phyloP scores from a whole-genome alignment of 495 filamentous ascomycete species.

The Trichoderma orchidacearum region DNA sequence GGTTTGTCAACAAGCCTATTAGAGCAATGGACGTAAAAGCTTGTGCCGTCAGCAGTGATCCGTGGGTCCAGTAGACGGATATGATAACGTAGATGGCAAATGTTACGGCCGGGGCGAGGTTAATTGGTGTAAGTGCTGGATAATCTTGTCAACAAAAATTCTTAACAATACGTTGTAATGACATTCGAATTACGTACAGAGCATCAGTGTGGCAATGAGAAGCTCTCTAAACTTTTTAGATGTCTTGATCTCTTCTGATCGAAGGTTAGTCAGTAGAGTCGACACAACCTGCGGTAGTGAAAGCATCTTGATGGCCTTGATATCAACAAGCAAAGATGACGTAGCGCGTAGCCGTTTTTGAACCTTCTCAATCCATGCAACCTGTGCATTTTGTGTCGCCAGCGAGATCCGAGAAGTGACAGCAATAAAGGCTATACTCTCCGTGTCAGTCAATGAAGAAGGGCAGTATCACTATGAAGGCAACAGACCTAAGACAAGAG shows the following conservation, averaged over 20 bases:
- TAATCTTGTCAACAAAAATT: neutral
- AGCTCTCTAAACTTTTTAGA: slow-evolving; percentile 41
- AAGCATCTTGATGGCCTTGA: slow-evolving; percentile 32
- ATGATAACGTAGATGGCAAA: slow-evolving; percentile 15
- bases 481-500: neutral
- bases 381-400: slow-evolving; percentile 10
- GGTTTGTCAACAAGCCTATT: slow-evolving; percentile 40
- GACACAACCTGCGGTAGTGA: slow-evolving; percentile 13
- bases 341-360: slow-evolving; percentile 20
- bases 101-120: slow-evolving; percentile 14
- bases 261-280: slow-evolving; percentile 27
- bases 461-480: too few species aligned
- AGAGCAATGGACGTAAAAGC: slow-evolving; percentile 45
- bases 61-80: slow-evolving; percentile 6
- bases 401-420: slow-evolving; percentile 12
- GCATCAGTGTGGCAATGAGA: slow-evolving; percentile 10
- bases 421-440: slow-evolving; percentile 8
- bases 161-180: too few species aligned
- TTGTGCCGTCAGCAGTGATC: slow-evolving; percentile 27
- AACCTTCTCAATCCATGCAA: slow-evolving; percentile 22
- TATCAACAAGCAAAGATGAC: slow-evolving; percentile 21
- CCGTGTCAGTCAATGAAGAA: neutral
- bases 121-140: slow-evolving; percentile 31
- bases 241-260: slow-evolving; percentile 38
- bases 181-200: slow-evolving; percentile 4